Evolutionary conservation across 1,284 basidiomycete genomes (phyloP), one percentile per base, ranked within the genome.

Genomic region (Ceratobasidium sp.): DNA sequence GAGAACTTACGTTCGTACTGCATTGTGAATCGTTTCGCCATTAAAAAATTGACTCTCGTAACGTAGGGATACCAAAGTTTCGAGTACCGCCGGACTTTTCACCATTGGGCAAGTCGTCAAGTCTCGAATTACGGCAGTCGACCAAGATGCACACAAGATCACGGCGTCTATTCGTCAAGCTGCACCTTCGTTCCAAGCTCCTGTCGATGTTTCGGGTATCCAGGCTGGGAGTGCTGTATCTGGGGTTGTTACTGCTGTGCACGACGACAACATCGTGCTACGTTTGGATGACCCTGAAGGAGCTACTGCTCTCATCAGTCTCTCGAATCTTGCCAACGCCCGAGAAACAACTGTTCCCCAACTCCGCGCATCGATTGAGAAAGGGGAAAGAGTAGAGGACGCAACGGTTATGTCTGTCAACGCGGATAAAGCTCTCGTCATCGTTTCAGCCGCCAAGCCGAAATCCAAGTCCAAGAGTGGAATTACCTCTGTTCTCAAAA

Each of bases 371-470:
- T 81, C 84, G 2, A 82, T 98, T 59, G 88, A 91, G 77, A 82
- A 84, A 45, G 93, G 93, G 16, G 91, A 95, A 67, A 85, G 85
- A 74, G 81, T 99, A 26, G 84, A 89, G 14, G 90, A 92, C 59
- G 84, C 99, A 4, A 88, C 93, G 2, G 92, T 99, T 21, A 92
- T 96, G 30, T 92, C 93, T n/a, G 92, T 94, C 77, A 96, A 95
- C 79, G 84, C 88, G 0, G 94, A 93, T 76, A 95, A 94, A 77
- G 89, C 90, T 14, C 85, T 98, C 72, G 91, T 98, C 72, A 91
- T 98, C 74, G 92, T 97, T 57, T 60, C 65, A 0, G 91, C 91
- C 57, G 80, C 81, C 74, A 91, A 89, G 73, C 79, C 79, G 18
- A 80, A 79, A 72, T 18, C 71, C 9, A 70, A 74, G 45, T 71